These are phyloP conservation scores for Mesembryanthemum crystallinum DNA, from an alignment of 148 eudicot species.

Conservation along the genomic window DNA sequence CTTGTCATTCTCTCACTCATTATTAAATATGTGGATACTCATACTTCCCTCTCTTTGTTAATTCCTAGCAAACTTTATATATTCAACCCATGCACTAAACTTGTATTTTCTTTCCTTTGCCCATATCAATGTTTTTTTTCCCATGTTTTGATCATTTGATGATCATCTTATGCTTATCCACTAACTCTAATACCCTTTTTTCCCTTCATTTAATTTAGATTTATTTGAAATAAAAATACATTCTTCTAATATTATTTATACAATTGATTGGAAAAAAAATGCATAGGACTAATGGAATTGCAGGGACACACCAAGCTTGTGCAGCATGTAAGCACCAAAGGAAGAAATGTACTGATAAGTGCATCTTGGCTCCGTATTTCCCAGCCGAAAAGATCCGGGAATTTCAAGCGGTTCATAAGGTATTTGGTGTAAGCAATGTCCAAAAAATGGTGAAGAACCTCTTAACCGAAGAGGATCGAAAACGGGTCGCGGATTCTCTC, in stretches of 20 bases:
- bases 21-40: slow-evolving; percentile 13
- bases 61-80: slow-evolving; percentile 19
- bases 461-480: slow-evolving; percentile 48
- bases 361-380: slow-evolving; percentile 72
- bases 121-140: slow-evolving; percentile 13
- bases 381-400: slow-evolving; percentile 60
- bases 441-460: slow-evolving; percentile 54
- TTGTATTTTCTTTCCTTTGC: slow-evolving; percentile 29
- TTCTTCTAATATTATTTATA: neutral
- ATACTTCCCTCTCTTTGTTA: slow-evolving; percentile 23
- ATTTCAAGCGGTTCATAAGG: slow-evolving; percentile 77
- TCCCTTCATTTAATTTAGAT: neutral
- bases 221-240: neutral
- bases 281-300: slow-evolving; percentile 39
- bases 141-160: neutral
- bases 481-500: slow-evolving; percentile 59
- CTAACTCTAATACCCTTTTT: neutral
- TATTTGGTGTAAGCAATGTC: slow-evolving; percentile 86
- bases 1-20: slow-evolving; percentile 21
- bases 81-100: slow-evolving; percentile 24
- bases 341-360: slow-evolving; percentile 79
- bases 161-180: neutral
- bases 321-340: slow-evolving; percentile 97
- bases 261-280: slow-evolving; percentile 19
- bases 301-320: slow-evolving; percentile 60